Evolutionary conservation across 768 basidiomycete species (phyloP).

Genomic region (Hygrocybe punicea): DNA sequence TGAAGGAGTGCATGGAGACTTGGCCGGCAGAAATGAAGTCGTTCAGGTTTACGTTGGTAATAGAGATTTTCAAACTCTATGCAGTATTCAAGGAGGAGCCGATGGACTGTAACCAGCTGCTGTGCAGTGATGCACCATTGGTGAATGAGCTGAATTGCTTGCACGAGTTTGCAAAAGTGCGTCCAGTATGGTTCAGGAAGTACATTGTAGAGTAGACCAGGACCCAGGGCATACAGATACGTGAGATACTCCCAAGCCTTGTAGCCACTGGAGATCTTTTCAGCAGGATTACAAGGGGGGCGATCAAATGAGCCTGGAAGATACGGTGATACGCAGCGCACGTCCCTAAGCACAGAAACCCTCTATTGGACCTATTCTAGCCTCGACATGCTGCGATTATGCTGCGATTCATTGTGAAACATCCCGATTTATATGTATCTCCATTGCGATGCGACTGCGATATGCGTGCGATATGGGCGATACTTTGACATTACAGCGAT

Average conservation of each 20-base stretch:
- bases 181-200: slow-evolving; percentile 10
- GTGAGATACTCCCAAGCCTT: slow-evolving; percentile 14
- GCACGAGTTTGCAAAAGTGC: slow-evolving; percentile 16
- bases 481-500: too few species aligned
- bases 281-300: slow-evolving; percentile 31
- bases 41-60: slow-evolving; percentile 13
- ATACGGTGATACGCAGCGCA: too few species aligned
- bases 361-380: too few species aligned
- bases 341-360: too few species aligned
- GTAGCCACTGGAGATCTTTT: slow-evolving; percentile 29
- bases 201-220: slow-evolving; percentile 8
- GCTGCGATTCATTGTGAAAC: too few species aligned
- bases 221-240: slow-evolving; percentile 12
- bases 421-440: too few species aligned
- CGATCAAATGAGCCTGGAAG: slow-evolving; percentile 35
- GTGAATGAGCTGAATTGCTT: slow-evolving; percentile 6
- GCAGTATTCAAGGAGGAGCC: slow-evolving; percentile 10
- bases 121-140: slow-evolving; percentile 4
- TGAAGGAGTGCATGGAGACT: slow-evolving; percentile 17
- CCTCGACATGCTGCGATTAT: too few species aligned
- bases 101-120: neutral
- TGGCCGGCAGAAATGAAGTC: slow-evolving; percentile 20
- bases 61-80: slow-evolving; percentile 18
- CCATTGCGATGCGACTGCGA: too few species aligned
- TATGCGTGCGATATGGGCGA: too few species aligned